Evolutionary conservation across 192 early-diverging fungal species (phyloP), one percentile per base, ranked within the genome.

Genomic region (Backusella liffmaniae): DNA sequence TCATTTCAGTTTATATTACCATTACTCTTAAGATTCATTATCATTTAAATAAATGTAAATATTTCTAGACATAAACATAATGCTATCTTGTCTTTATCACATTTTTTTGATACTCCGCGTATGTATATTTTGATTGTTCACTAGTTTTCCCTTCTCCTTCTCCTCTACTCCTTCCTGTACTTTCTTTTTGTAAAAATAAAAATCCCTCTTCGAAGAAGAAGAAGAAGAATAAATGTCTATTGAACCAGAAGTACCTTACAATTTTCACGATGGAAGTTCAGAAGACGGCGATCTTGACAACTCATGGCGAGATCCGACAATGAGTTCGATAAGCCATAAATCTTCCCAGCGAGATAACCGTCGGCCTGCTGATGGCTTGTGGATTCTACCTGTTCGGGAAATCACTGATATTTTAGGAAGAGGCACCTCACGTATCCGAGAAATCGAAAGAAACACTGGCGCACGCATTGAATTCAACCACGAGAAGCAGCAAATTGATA

Each of bases 401-500:
- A 13, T 35, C 15, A 23, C 13, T 5, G 56, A 62, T 29, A 66
- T 85, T 12, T 29, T 85, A 4, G 84, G 84, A 49, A 30, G 18
- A 10, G 34, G 44, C 30, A 69, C 34, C 39, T 29, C 13, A 53
- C 70, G 73, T 36, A 26, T 82, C 26, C 30, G 73, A 26, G 69
- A 56, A 26, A 83, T 85, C 18, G 70, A 66, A 41, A 37, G 73
- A 4, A 66, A 32, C 2, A 85, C 80, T 0, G 67, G 66, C 2
- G 71, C 77, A 1, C 74, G 70, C 32, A 67, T 85, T 42, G 21
- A 37, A 35, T 82, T 77, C 53, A 85, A 85, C 66, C 51, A 78
- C 7, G 34, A 16, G 2, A 59, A 73, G 23, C 69, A 82, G 71
- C 78, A 82, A 78, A 82, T 85, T 42, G 84, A 85, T 71, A 73